Evolutionary conservation across 257 asterid species (phyloP).

Genomic region (Rubia yunnanensis): DNA sequence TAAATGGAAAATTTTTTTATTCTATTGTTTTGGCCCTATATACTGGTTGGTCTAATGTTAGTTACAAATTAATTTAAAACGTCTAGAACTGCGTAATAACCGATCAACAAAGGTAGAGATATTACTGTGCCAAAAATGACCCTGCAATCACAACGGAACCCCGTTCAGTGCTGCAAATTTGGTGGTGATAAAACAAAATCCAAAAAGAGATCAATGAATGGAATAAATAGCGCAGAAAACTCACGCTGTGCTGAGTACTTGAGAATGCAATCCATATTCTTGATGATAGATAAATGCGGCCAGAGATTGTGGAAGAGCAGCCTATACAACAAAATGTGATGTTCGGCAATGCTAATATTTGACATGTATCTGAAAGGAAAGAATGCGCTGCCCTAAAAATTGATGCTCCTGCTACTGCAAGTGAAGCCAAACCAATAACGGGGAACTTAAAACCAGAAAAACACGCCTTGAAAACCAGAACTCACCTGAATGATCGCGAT

Average conservation of each 20-base stretch:
- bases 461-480: too few relatives aligned
- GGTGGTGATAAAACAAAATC: not conserved
- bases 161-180: not conserved
- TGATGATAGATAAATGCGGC: conserved; percentile 43
- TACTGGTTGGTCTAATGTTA: too few relatives aligned
- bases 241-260: conserved; percentile 50
- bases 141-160: conserved; percentile 13
- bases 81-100: conserved; percentile 19
- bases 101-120: conserved; percentile 22
- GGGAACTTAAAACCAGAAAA: too few relatives aligned
- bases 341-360: too few relatives aligned
- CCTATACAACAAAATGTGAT: conserved; percentile 23
- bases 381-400: too few relatives aligned
- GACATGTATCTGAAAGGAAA: too few relatives aligned
- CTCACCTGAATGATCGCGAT: conserved; percentile 50
- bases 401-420: not conserved
- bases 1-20: too few relatives aligned
- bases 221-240: conserved; percentile 14
- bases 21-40: too few relatives aligned
- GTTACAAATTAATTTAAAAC: not conserved
- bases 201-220: too few relatives aligned
- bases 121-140: conserved; percentile 18
- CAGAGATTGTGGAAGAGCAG: conserved; percentile 46
- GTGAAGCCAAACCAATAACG: not conserved
- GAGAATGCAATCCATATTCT: conserved; percentile 49